Base-by-base conservation (phyloP, 179 eudicot genomes). In the Corrigiola litoralis region DNA sequence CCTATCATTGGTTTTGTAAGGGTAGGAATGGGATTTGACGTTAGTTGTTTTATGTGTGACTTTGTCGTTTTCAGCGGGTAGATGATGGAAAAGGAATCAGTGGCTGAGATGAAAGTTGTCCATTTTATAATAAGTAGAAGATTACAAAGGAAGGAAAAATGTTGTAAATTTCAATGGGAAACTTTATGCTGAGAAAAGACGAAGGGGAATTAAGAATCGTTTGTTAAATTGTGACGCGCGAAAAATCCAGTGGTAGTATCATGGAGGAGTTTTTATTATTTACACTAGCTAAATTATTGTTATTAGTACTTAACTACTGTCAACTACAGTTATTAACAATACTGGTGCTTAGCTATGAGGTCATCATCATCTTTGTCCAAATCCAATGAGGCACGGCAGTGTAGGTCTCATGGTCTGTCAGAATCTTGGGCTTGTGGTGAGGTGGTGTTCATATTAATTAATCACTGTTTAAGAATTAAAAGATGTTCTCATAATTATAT, bases 61-160 rank as follows among this genome's bases (percentile, higher is more conserved):
- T 16, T 32, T 52, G 71, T 72, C 76, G 29, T 58, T 60, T 24
- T 72, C 63, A 23, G 2, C 16, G 66, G 62, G 54, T 46, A 31
- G 51, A 66, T n/a, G 11, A 59, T 10, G 36, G 37, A 60, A 50
- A 42, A 53, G 4, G 45, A 59, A 59, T 68, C 21, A 60, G 62
- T 72, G 76, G 76, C 38, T 50, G 65, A 65, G 65, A 65, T 41
- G 45, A 34, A 20, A 41, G 20, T 40, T 38, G 71, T 46, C 62
- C 70, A 44, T 18, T 31, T 34, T 18, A 28, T 18, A 33, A 47
- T 45, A 18, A 55, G 8, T 18, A 61, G 18, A 67, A 53, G 42
- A 72, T n/a, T n/a, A n/a, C 67, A 66, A 67, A 66, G 32, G 29
- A 66, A 0, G 13, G 2, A 2, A 8, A 9, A 27, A 11, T 34